phyloP scores from a whole-genome alignment of 169 alveolate species.

The Plasmodium gallinaceum region DNA sequence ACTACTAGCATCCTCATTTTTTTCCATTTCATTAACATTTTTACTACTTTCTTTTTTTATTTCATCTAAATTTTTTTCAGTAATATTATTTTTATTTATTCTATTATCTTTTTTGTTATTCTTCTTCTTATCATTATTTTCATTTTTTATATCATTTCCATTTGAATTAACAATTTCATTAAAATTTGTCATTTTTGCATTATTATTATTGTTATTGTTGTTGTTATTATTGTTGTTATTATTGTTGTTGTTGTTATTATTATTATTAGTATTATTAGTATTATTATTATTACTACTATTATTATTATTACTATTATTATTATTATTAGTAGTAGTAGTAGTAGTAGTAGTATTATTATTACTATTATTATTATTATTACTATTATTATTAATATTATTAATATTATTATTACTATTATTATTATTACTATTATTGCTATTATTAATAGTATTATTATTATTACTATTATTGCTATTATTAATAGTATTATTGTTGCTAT shows the following conservation, averaged over 20 bases:
- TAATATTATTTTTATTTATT: conserved; percentile 19
- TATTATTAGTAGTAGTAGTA: no score
- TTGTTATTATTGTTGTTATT: not conserved
- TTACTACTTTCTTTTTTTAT: conserved; percentile 34
- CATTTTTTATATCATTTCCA: conserved; percentile 15
- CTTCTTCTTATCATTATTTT: conserved; percentile 42
- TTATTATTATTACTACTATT: not conserved
- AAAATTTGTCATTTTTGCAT: not conserved
- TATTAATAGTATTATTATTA: not conserved
- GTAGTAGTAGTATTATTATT: not conserved
- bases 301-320: not conserved
- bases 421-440: not conserved
- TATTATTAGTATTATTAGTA: not conserved
- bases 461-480: not conserved
- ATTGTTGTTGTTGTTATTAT: not conserved
- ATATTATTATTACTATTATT: no score
- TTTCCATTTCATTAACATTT: not conserved
- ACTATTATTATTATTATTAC: not conserved
- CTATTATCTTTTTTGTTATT: conserved; percentile 36
- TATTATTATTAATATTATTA: not conserved
- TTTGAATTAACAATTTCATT: conserved; percentile 3
- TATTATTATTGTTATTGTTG: conserved; percentile 1
- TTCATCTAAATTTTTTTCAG: conserved; percentile 49
- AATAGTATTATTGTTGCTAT: not conserved
- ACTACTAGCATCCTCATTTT: conserved; percentile 1